Conservation (phyloP, 2,329 filamentous ascomycete species). For the Monosporascus cannonballus region DNA sequence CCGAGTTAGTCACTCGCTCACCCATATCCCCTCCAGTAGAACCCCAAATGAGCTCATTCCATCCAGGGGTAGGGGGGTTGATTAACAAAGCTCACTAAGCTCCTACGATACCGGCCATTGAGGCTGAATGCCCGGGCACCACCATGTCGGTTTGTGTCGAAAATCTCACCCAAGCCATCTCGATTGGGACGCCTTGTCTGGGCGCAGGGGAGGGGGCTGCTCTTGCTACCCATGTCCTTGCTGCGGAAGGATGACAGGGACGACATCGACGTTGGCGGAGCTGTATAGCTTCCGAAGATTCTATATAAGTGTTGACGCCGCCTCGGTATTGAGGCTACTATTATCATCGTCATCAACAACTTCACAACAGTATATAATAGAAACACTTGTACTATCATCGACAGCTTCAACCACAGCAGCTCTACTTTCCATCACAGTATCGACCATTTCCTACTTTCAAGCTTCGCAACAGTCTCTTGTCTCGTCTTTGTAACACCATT, state of each 20-base stretch:
- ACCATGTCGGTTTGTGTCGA: not conserved
- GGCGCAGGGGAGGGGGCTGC: too few species aligned
- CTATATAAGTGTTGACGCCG: constrained; percentile 18
- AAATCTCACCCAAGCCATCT: not conserved
- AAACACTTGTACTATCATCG: constrained; percentile 3
- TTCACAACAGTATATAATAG: constrained; percentile 5
- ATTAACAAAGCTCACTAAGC: not conserved
- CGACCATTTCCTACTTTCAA: constrained; percentile 3
- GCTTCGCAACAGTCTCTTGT: not conserved
- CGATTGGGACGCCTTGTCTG: too few species aligned
- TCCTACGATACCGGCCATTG: not conserved
- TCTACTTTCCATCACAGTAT: not conserved
- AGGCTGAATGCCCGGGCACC: not conserved
- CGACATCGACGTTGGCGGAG: too few species aligned
- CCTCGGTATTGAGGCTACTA: constrained; percentile 12
- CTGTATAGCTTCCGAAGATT: constrained; percentile 1
- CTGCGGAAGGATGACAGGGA: too few species aligned
- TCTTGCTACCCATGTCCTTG: not conserved
- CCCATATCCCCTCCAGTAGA: too few species aligned
- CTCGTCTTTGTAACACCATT: not conserved
- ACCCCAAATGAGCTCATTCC: too few species aligned
- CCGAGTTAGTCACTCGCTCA: too few species aligned
- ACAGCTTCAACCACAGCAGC: constrained; percentile 3
- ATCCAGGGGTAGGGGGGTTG: not conserved
- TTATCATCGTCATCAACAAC: constrained; percentile 16